A percentile compares a stretch with the other conserved stretches of the same genome.
These are phyloP conservation scores for Claviceps sp. DNA, from an alignment of 2,329 filamentous ascomycete species.

Conservation along the genomic window DNA sequence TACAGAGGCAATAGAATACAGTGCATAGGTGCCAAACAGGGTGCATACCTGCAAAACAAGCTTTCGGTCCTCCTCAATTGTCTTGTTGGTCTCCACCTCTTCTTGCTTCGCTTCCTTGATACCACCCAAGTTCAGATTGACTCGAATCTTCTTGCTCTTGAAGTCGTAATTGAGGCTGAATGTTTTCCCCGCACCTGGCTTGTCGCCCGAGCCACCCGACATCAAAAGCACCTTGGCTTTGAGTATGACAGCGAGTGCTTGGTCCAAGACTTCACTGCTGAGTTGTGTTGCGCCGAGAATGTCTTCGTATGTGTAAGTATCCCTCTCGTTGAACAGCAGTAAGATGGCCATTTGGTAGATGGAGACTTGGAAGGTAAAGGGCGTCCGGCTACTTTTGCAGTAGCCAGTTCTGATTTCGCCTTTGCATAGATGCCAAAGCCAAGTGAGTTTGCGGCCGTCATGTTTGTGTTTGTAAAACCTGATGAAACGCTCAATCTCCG, in stretches of 20 bases:
- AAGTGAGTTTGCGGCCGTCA: constrained; percentile 88
- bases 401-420: constrained; percentile 93
- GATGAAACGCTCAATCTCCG: constrained; percentile 79
- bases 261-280: constrained; percentile 70
- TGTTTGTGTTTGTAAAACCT: constrained; percentile 95
- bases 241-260: constrained; percentile 71
- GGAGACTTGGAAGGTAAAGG: constrained; percentile 93
- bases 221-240: constrained; percentile 83
- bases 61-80: constrained; percentile 95
- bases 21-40: too few species aligned
- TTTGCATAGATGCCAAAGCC: constrained; percentile 97
- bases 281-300: constrained; percentile 72
- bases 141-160: constrained; percentile 95
- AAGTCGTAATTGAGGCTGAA: constrained; percentile 88
- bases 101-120: constrained; percentile 95
- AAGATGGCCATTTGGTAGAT: constrained; percentile 97
- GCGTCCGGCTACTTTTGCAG: constrained; percentile 75
- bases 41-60: constrained; percentile 78
- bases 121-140: constrained; percentile 90
- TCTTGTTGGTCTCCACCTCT: constrained; percentile 96
- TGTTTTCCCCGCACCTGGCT: constrained; percentile 62
- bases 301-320: constrained; percentile 75
- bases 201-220: constrained; percentile 52
- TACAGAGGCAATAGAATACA: too few species aligned
- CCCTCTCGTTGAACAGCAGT: constrained; percentile 84